Evolutionary conservation across 257 asterid genomes (phyloP).

Genomic region (Solanum arcanum): DNA sequence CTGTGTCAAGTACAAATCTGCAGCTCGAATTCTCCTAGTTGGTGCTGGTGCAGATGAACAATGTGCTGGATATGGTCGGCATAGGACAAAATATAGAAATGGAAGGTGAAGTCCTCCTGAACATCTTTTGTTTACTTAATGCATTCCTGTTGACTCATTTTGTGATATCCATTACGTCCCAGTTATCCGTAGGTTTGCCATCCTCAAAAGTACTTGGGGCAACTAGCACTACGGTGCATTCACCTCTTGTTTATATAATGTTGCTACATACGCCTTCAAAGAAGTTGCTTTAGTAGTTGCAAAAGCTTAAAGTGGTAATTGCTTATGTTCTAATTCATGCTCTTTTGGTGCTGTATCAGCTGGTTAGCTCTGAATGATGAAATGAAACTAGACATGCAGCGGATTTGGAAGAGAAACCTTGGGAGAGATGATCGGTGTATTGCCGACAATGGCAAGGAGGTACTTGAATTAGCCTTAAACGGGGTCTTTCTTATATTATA

Average conservation of each 20-base stretch:
- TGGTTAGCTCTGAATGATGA: slow-evolving; percentile 87
- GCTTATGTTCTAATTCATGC: background rate
- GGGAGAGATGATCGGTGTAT: slow-evolving; percentile 97
- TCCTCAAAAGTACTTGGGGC: background rate
- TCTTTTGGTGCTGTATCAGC: slow-evolving; percentile 18
- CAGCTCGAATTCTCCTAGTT: slow-evolving; percentile 69
- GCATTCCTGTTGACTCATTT: background rate
- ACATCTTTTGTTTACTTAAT: background rate
- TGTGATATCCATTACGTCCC: background rate
- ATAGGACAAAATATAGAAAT: slow-evolving; percentile 72
- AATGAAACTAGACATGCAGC: slow-evolving; percentile 90
- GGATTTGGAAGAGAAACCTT: slow-evolving; percentile 96
- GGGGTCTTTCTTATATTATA: background rate
- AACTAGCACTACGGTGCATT: background rate
- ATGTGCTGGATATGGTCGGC: slow-evolving; percentile 99
- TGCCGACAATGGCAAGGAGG: slow-evolving; percentile 93
- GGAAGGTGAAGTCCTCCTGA: slow-evolving; percentile 37
- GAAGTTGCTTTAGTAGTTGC: background rate
- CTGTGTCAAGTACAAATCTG: slow-evolving; percentile 51
- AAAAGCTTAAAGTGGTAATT: background rate
- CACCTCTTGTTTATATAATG: background rate
- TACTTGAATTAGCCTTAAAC: slow-evolving; percentile 8
- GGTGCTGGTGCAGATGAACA: slow-evolving; percentile 99
- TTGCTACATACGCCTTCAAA: background rate
- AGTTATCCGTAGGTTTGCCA: background rate